Conservation (phyloP, 352 stramenopile species). For the Phytophthora tubulina region DNA sequence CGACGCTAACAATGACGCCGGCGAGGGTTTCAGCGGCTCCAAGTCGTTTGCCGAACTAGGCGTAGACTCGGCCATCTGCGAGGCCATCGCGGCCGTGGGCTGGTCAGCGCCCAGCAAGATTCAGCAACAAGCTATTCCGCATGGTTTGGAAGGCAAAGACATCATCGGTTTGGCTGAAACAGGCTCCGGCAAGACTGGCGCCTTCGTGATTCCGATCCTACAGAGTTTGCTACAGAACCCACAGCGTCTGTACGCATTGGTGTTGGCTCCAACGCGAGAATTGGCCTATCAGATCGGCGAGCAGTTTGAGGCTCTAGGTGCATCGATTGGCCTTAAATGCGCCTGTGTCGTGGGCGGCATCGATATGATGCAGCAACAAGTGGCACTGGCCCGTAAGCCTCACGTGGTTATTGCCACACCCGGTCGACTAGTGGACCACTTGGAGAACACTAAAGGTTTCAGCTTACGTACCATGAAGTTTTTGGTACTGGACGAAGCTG, state of each 20-base stretch:
- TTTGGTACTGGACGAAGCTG: conserved; percentile 95
- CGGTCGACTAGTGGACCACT: conserved; percentile 94
- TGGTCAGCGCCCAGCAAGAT: conserved; percentile 96
- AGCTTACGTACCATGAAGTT: conserved; percentile 92
- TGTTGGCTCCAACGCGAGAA: conserved; percentile 95
- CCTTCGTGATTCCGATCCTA: conserved; percentile 95
- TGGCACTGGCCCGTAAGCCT: conserved; percentile 97
- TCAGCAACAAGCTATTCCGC: conserved; percentile 94
- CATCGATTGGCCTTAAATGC: conserved; percentile 93
- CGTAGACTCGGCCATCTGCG: conserved; percentile 91
- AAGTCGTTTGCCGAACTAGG: conserved; percentile 92
- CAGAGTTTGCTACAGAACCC: conserved; percentile 93
- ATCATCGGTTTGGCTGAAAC: conserved; percentile 98
- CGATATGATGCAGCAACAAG: conserved; percentile 97
- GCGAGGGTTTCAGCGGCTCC: conserved; percentile 70
- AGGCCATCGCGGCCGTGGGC: conserved; percentile 92
- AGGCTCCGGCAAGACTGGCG: conserved; percentile 95
- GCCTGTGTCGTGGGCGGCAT: conserved; percentile 96
- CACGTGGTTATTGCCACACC: conserved; percentile 96
- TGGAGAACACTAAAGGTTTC: conserved; percentile 98
- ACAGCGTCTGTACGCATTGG: conserved; percentile 90
- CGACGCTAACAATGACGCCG: conserved; percentile 35
- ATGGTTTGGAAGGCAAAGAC: conserved; percentile 94
- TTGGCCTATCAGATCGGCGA: conserved; percentile 97
- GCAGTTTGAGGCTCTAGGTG: conserved; percentile 93